phyloP scores from a whole-genome alignment of 768 basidiomycete genomes.

The Lenzites betulinus region DNA sequence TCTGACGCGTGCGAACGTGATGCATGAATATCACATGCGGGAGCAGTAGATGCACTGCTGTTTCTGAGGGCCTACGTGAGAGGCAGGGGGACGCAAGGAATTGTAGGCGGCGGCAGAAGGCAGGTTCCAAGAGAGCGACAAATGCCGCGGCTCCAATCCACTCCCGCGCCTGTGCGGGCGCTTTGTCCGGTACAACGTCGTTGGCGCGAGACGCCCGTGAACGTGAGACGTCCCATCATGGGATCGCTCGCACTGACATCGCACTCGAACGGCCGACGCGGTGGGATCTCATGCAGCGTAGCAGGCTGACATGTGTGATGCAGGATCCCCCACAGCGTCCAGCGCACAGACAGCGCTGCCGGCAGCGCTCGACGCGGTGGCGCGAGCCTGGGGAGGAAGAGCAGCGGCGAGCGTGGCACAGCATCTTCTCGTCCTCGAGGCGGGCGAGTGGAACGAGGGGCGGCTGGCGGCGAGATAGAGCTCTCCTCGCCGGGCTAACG shows the following conservation, averaged over 20 bases:
- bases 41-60: not conserved
- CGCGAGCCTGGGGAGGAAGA: not conserved
- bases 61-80: not conserved
- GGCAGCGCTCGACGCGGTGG: not conserved
- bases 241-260: not conserved
- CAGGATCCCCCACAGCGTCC: not conserved
- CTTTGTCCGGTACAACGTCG: not conserved
- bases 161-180: slow-evolving; percentile 1
- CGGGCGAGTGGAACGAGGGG: not conserved
- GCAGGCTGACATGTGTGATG: not conserved
- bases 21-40: not conserved
- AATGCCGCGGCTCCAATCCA: not conserved
- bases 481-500: slow-evolving; percentile 1
- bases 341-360: not conserved
- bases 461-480: not conserved
- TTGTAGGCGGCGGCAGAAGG: not conserved
- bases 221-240: slow-evolving; percentile 6
- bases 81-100: not conserved
- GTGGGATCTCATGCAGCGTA: not conserved
- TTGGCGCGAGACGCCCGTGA: not conserved
- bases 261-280: not conserved
- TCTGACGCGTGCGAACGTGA: not conserved
- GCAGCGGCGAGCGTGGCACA: not conserved
- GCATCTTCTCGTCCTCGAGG: not conserved
- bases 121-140: not conserved